Evolutionary conservation across 2,329 filamentous ascomycete species (phyloP), one percentile per base, ranked within the genome.

Genomic region (Penicillium hesseltinei): DNA sequence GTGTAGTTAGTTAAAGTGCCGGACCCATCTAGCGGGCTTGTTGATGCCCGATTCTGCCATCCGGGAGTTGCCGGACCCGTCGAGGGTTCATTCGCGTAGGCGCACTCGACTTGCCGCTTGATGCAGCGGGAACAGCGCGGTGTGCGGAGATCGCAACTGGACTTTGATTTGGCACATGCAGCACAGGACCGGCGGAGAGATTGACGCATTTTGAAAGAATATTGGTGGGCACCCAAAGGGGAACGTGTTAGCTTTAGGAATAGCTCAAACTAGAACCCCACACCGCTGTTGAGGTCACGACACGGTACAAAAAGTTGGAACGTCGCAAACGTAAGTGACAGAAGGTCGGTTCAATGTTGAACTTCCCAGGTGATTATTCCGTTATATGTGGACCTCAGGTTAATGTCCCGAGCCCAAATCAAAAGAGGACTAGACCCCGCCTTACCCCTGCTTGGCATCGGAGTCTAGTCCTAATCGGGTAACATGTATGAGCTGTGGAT

Each of bases 171-270:
- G 42, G 81, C 82, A 64, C 83, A 85, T 17, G 82, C 78, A 62
- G 75, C 74, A 71, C 83, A 85, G 9, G 83, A 84, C 62, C 83
- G 73, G 43, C 83, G 81, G 55, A 85, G 81, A n/a, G 81, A 83
- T 61, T 72, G 74, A 67, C 78, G 81, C 82, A 85, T 85, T 57
- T 59, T 69, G 52, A 29, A 55, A 39, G 31, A n/a, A 39, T 19
- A 42, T 25, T 44, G 31, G 38, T 48, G 44, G 42, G 48, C 36
- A 43, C 31, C 21, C 25, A 42, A 49, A 35, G 23, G n/a, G 11
- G 44, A 15, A 29, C 17, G 39, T 38, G 38, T 42, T 29, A 38
- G 38, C 23, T 49, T 27, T 25, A 38, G 46, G 53, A 25, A 29
- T 38, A 29, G 19, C 31, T 35, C n/a, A n/a, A 19, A 23, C n/a